Percentiles rank a stretch among this genome's conserved stretches.
These are phyloP conservation scores for Sordariomycetes sp. DNA, from an alignment of 2,329 filamentous ascomycete species.

Conservation along the genomic window DNA sequence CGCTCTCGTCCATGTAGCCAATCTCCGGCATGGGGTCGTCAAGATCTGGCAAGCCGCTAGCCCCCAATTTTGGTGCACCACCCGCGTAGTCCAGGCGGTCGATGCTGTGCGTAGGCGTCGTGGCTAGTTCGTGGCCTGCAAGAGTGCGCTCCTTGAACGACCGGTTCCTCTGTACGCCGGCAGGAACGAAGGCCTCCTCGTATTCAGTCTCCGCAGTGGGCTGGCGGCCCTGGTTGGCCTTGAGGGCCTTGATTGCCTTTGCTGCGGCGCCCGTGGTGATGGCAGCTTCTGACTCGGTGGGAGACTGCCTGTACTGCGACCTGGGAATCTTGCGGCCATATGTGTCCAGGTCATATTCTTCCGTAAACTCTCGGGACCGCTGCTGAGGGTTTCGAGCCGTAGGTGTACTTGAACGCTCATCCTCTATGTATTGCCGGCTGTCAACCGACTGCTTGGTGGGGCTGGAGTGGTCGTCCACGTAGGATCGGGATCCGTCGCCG, in stretches of 20 bases:
- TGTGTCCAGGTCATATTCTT: slow-evolving; percentile 46
- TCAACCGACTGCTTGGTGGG: slow-evolving; percentile 31
- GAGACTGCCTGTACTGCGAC: slow-evolving; percentile 34
- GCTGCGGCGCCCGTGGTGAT: slow-evolving; percentile 47
- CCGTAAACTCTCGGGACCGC: slow-evolving; percentile 33
- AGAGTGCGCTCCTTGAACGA: slow-evolving; percentile 57
- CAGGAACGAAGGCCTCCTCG: slow-evolving; percentile 30
- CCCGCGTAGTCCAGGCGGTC: slow-evolving; percentile 45
- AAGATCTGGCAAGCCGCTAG: slow-evolving; percentile 58
- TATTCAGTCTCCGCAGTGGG: slow-evolving; percentile 18
- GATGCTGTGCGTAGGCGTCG: slow-evolving; percentile 47
- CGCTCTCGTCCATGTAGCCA: slow-evolving; percentile 50
- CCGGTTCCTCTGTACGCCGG: slow-evolving; percentile 46
- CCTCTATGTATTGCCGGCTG: slow-evolving; percentile 23
- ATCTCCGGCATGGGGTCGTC: slow-evolving; percentile 68
- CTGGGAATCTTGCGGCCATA: slow-evolving; percentile 43
- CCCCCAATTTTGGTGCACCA: slow-evolving; percentile 46
- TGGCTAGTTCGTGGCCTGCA: slow-evolving; percentile 42
- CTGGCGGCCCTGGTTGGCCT: slow-evolving; percentile 35
- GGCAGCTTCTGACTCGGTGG: slow-evolving; percentile 44
- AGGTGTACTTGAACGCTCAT: slow-evolving; percentile 29
- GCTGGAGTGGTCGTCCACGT: slow-evolving; percentile 21
- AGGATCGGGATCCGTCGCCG: slow-evolving; percentile 16
- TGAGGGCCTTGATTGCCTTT: slow-evolving; percentile 39
- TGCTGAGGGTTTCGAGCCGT: slow-evolving; percentile 21